Conservation (phyloP, 371 early-diverging fungal species). For the Coemansia linderi region DNA sequence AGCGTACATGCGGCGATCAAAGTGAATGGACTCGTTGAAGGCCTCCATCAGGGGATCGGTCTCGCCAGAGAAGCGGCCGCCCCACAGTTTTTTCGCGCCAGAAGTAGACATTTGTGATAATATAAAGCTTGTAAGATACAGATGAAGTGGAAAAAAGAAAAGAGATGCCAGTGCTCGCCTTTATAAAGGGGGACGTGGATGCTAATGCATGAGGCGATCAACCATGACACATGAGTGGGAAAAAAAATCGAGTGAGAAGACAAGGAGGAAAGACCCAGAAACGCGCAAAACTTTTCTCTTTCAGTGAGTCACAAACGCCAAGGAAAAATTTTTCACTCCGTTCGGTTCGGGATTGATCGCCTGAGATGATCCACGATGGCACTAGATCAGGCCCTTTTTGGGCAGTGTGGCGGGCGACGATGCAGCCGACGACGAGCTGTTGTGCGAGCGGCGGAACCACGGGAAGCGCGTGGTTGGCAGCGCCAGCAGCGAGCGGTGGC, state of each 20-base stretch:
- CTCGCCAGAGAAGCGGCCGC: constrained; percentile 84
- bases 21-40: constrained; percentile 92
- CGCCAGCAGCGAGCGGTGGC: background rate
- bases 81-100: constrained; percentile 70
- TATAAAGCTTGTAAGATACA: constrained; percentile 5
- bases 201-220: background rate
- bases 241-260: background rate
- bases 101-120: constrained; percentile 11
- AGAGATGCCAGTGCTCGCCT: too few species aligned
- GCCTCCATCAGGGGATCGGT: constrained; percentile 95
- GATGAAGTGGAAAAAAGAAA: constrained; percentile 1
- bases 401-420: constrained; percentile 5
- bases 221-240: background rate
- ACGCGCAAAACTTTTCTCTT: background rate
- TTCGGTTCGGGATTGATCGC: constrained; percentile 2
- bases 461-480: constrained; percentile 19
- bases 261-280: constrained; percentile 1
- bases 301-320: background rate
- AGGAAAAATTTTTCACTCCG: background rate
- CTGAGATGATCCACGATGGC: background rate
- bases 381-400: background rate
- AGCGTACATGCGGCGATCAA: constrained; percentile 88
- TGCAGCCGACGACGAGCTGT: constrained; percentile 1
- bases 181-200: background rate
- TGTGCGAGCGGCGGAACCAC: constrained; percentile 23